These are phyloP conservation scores for Verticillium longisporum DNA, from an alignment of 2,329 filamentous ascomycete genomes.

Conservation along the genomic window DNA sequence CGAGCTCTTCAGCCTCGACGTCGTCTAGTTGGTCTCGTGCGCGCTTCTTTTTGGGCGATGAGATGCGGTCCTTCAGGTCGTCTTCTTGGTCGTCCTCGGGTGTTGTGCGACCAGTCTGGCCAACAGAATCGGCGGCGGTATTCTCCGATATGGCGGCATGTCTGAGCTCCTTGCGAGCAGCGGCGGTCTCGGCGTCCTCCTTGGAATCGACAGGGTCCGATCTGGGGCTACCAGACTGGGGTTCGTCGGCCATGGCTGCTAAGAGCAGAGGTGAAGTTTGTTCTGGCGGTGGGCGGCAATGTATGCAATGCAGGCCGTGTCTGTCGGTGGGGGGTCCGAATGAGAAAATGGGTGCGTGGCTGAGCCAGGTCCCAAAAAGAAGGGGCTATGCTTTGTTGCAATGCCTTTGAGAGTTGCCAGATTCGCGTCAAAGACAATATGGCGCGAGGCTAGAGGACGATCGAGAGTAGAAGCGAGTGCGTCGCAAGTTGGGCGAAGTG, in stretches of 20 bases:
- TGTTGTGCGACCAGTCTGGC: constrained; percentile 15
- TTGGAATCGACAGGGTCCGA: constrained; percentile 27
- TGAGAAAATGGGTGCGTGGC: not conserved
- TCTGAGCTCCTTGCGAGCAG: constrained; percentile 57
- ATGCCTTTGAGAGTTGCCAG: not conserved
- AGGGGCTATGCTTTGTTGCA: not conserved
- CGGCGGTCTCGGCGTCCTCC: constrained; percentile 58
- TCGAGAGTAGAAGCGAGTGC: not conserved
- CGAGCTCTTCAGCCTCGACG: constrained; percentile 28
- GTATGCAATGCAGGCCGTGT: not conserved
- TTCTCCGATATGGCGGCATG: constrained; percentile 56
- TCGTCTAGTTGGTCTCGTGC: constrained; percentile 52
- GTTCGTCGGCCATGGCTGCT: constrained; percentile 36
- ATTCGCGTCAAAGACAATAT: not conserved
- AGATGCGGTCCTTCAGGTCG: constrained; percentile 40
- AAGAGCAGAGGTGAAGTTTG: not conserved
- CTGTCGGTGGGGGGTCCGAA: not conserved
- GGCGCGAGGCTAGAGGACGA: not conserved
- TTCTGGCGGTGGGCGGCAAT: not conserved
- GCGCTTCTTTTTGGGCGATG: constrained; percentile 62
- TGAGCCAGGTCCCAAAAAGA: not conserved
- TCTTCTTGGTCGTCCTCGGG: constrained; percentile 23
- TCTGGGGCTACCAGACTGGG: constrained; percentile 32
- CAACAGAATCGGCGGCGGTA: constrained; percentile 17
- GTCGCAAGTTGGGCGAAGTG: not conserved